Percentiles rank a stretch among this genome's conserved stretches.
phyloP scores from a whole-genome alignment of 495 filamentous ascomycete species.

The Bombardia bombarda region DNA sequence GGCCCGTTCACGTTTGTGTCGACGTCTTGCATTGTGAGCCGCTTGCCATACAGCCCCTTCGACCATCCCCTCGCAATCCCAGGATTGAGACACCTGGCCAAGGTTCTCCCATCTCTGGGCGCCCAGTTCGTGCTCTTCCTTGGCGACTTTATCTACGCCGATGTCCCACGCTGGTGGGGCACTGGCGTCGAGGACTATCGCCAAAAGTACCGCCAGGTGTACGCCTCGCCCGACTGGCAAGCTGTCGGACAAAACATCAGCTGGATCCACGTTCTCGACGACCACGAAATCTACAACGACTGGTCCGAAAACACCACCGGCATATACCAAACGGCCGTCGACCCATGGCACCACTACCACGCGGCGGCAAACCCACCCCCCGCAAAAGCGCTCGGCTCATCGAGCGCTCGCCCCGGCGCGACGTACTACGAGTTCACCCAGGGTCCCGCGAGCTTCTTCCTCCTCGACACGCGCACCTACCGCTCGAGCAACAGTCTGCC shows the following conservation, averaged over 20 bases:
- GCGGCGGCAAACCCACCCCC: slow-evolving; percentile 72
- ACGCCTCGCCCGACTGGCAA: slow-evolving; percentile 85
- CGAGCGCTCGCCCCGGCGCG: slow-evolving; percentile 35
- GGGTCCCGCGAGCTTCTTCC: slow-evolving; percentile 88
- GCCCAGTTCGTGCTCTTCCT: slow-evolving; percentile 95
- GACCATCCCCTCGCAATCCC: slow-evolving; percentile 74
- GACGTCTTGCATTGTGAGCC: slow-evolving; percentile 82
- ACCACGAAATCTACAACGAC: slow-evolving; percentile 93
- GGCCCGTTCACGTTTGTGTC: slow-evolving; percentile 79
- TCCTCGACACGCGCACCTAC: slow-evolving; percentile 87
- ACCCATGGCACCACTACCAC: slow-evolving; percentile 84
- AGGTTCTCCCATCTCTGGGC: slow-evolving; percentile 52
- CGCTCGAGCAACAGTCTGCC: slow-evolving; percentile 51
- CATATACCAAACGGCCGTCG: slow-evolving; percentile 65
- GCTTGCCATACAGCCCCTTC: slow-evolving; percentile 78
- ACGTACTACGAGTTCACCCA: slow-evolving; percentile 84
- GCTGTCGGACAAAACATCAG: slow-evolving; percentile 61
- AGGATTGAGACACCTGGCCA: slow-evolving; percentile 64
- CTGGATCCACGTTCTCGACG: slow-evolving; percentile 94
- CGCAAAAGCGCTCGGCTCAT: slow-evolving; percentile 30
- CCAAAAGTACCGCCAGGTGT: slow-evolving; percentile 85
- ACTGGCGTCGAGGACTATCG: slow-evolving; percentile 67
- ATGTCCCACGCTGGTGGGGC: slow-evolving; percentile 76
- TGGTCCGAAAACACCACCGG: slow-evolving; percentile 70
- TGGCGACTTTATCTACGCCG: slow-evolving; percentile 97